Evolutionary conservation across 1,284 basidiomycete genomes (phyloP), one percentile per base, ranked within the genome.

Genomic region (Papiliotrema nemorosa): DNA sequence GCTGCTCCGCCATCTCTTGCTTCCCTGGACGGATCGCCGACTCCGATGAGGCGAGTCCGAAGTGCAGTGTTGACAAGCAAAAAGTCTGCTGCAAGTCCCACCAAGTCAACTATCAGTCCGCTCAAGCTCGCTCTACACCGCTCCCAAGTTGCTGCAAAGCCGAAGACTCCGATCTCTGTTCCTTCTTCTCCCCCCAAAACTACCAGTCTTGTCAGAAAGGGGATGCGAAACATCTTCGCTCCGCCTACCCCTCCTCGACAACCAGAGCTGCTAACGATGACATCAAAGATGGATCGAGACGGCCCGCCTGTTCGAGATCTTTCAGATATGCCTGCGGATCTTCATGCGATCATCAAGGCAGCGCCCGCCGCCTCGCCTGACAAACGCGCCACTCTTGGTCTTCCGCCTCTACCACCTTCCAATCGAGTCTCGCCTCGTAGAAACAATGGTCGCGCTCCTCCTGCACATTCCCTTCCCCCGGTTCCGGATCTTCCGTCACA

Each of bases 161-260:
- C n/a, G 14, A 27, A 24, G 20, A 13, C 21, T 12, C 26, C 34
- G 3, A 5, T 2, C 33, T 1, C 20, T 5, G 6, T 21, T 12
- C 5, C 35, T n/a, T 3, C 25, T 9, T 35, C 21, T 6, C 22
- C 52, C 26, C 57, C 59, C 5, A 52, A 48, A 2, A 46, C 48
- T 24, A 54, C 54, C 20, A 64, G 63, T 45, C 37, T 70, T 47
- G 64, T 72, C 5, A 52, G 60, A 21, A 58, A 61, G 47, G 66
- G 66, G 5, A 62, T 69, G 58, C 60, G 63, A 20, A 67, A 67
- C 49, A 56, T 67, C 21, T 66, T 72, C 34, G 63, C 67, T 3
- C 63, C 65, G 12, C 57, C 66, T n/a, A 63, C 66, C 3, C 63
- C 67, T 13, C 48, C 44, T 21, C 44, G 22, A n/a, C 16, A 31